Evolutionary conservation across 2,329 filamentous ascomycete genomes (phyloP).

Genomic region (Drechslera avenae): DNA sequence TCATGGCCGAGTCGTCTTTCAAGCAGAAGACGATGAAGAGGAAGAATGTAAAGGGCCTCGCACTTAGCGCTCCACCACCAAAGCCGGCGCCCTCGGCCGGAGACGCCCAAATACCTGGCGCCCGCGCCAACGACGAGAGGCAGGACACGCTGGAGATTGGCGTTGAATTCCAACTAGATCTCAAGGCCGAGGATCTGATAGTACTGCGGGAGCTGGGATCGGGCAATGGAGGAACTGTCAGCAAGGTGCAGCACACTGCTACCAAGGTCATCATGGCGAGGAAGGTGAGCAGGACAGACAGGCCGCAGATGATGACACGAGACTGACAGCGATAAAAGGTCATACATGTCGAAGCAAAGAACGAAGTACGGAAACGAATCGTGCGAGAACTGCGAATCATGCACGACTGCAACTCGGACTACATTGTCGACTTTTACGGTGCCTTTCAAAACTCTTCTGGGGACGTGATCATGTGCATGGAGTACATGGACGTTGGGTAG

Average conservation of each 20-base stretch:
- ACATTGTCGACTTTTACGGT: slow-evolving; percentile 97
- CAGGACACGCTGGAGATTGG: slow-evolving; percentile 88
- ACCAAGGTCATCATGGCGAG: slow-evolving; percentile 97
- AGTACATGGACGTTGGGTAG: slow-evolving; percentile 99
- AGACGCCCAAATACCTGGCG: slow-evolving; percentile 66
- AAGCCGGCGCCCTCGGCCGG: slow-evolving; percentile 74
- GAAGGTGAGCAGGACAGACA: slow-evolving; percentile 68
- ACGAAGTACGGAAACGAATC: slow-evolving; percentile 94
- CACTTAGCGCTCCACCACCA: slow-evolving; percentile 77
- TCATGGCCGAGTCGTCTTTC: slow-evolving; percentile 64
- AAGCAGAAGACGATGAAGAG: slow-evolving; percentile 86
- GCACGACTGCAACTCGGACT: slow-evolving; percentile 95
- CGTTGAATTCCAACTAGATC: slow-evolving; percentile 92
- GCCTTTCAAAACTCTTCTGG: slow-evolving; percentile 96
- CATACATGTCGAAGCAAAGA: slow-evolving; percentile 97
- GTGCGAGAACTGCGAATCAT: slow-evolving; percentile 97
- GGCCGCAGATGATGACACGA: background rate
- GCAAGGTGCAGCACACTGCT: slow-evolving; percentile 93
- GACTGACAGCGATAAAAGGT: slow-evolving; percentile 68
- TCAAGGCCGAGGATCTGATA: slow-evolving; percentile 89
- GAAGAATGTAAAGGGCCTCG: slow-evolving; percentile 97
- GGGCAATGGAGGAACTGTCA: slow-evolving; percentile 96
- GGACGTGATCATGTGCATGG: slow-evolving; percentile 99
- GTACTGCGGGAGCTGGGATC: slow-evolving; percentile 93
- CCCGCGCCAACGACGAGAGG: slow-evolving; percentile 63